Percentiles rank a stretch among this genome's conserved stretches.
Conservation (phyloP, 805 yeast genomes). For the Spathaspora passalidarum region DNA sequence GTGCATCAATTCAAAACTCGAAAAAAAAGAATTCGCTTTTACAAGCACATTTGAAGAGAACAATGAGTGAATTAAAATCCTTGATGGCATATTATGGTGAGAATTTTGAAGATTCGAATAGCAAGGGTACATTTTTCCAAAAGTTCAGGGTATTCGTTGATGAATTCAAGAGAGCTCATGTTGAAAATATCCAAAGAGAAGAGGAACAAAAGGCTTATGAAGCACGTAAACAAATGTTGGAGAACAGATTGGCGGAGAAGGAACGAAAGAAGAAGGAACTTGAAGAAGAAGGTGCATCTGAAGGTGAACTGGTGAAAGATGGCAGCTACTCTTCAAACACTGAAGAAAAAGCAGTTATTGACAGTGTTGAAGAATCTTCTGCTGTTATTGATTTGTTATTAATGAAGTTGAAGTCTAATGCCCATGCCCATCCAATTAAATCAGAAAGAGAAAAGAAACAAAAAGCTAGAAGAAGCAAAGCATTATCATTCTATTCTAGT, state of each 20-base stretch:
- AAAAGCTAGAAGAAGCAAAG: slow-evolving; percentile 26
- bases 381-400: slow-evolving; percentile 32
- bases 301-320: slow-evolving; percentile 12
- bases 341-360: slow-evolving; percentile 10
- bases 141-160: slow-evolving; percentile 76
- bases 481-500: slow-evolving; percentile 32
- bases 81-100: slow-evolving; percentile 91
- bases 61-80: slow-evolving; percentile 62
- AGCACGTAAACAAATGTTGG: slow-evolving; percentile 31
- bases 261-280: slow-evolving; percentile 15
- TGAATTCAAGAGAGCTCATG: slow-evolving; percentile 77
- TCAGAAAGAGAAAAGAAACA: slow-evolving; percentile 16
- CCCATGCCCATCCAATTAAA: slow-evolving; percentile 15
- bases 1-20: slow-evolving; percentile 73
- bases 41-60: slow-evolving; percentile 58
- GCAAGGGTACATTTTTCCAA: slow-evolving; percentile 68
- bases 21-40: slow-evolving; percentile 64
- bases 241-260: slow-evolving; percentile 17
- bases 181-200: slow-evolving; percentile 76
- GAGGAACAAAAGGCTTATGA: slow-evolving; percentile 61
- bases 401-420: slow-evolving; percentile 29
- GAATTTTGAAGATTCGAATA: slow-evolving; percentile 64
- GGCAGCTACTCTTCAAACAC: slow-evolving; percentile 7
- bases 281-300: slow-evolving; percentile 13
- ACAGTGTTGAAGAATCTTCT: slow-evolving; percentile 14